Base-by-base conservation (phyloP, 306 rosid species). In the Quercus agrifolia region DNA sequence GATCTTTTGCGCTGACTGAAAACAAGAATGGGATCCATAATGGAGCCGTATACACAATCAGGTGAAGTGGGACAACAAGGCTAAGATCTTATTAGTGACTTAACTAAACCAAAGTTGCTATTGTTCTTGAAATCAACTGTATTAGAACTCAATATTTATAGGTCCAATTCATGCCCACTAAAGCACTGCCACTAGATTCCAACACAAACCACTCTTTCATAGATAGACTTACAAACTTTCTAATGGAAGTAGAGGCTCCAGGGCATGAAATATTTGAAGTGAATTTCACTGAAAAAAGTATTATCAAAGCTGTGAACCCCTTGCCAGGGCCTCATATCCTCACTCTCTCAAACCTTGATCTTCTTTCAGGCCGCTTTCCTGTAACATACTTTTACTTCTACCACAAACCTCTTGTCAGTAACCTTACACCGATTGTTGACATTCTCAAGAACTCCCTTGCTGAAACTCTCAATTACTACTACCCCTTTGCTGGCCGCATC, bases 311-410 rank as follows among this genome's bases (percentile, higher is more conserved):
- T 72, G 38, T n/a, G 31, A 76, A 81, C 71, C 90, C 80, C 77
- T 82, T 70, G 54, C 72, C 80, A 35, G 82, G 81, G 44, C 84
- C 87, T 27, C 74, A 67, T 55, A 69, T 88, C 71, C 73, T 88
- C 73, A 70, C 80, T 30, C 97, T 93, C 54, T 90, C 98, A 61
- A 93, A 92, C 76, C 93, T 94, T 78, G 97, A 92, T 79, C 84
- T 92, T 9, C 98, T 92, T 82, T 94, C 93, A 5, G 97, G 97
- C 61, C 97, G 97, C 62, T 94, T 91, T 82, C 98, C 97, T 2
- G 85, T 94, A 31, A 88, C 97, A 6, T 94, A 94, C 81, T 80
- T 94, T 58, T 92, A 94, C 79, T 92, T 94, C 89, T 94, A 87
- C 80, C 38, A 38, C 30, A 87, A 58, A 49, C 85, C 91, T 62